These are phyloP conservation scores for Leishmania aethiopica DNA, from an alignment of 208 protist species.

Conservation along the genomic window DNA sequence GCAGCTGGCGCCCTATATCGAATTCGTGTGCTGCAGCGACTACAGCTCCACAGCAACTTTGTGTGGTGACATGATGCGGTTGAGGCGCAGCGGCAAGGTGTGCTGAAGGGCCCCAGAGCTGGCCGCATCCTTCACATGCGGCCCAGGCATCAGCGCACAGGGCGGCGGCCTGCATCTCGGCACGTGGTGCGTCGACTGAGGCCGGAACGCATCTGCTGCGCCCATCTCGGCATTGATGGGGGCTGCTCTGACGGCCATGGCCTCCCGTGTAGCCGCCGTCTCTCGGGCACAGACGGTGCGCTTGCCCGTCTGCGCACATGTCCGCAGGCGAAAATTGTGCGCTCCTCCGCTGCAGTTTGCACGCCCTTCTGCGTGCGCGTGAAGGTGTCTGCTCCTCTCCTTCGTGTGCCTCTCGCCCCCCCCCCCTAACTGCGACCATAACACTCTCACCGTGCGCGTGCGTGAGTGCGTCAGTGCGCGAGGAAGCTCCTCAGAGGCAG, in stretches of 20 bases:
- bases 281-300: not conserved
- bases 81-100: too few species aligned
- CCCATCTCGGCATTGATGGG: too few species aligned
- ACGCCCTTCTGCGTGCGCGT: not conserved
- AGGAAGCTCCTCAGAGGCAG: not conserved
- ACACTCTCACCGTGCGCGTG: not conserved
- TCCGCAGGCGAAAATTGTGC: not conserved
- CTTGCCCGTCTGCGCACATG: not conserved
- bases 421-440: not conserved
- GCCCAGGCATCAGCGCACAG: too few species aligned
- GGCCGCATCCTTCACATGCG: too few species aligned
- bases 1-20: too few species aligned
- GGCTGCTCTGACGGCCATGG: not conserved
- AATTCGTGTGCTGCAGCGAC: not conserved
- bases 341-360: not conserved
- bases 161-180: not conserved
- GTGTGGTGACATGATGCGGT: too few species aligned
- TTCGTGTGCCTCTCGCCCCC: not conserved
- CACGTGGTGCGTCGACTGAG: not conserved
- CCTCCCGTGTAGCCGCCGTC: not conserved
- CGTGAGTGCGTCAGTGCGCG: not conserved
- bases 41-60: too few species aligned
- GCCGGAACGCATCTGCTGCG: not conserved
- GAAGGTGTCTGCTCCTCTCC: not conserved
- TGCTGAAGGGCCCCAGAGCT: too few species aligned